These are phyloP conservation scores for Hypoxylon intermedium DNA, from an alignment of 495 filamentous ascomycete species.

Conservation along the genomic window DNA sequence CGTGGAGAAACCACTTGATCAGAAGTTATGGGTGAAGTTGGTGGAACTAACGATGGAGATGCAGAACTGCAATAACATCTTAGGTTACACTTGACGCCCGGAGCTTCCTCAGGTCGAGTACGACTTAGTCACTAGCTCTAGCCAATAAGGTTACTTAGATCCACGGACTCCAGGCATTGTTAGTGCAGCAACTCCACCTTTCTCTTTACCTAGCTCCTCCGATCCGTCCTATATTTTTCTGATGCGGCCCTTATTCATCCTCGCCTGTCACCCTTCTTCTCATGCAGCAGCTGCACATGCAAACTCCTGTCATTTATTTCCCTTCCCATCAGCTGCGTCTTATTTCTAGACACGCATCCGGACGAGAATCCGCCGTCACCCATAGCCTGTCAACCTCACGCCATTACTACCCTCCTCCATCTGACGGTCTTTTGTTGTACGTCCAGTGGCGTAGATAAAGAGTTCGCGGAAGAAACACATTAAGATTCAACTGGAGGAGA, in stretches of 20 bases:
- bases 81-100: constrained; percentile 1
- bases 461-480: constrained; percentile 17
- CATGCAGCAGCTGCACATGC: constrained; percentile 23
- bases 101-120: constrained; percentile 6
- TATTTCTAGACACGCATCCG: constrained; percentile 18
- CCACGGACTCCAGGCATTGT: constrained; percentile 12
- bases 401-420: constrained; percentile 12
- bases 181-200: constrained; percentile 10
- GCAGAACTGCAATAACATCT: background rate
- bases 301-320: constrained; percentile 12
- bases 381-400: constrained; percentile 6
- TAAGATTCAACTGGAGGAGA: constrained; percentile 8
- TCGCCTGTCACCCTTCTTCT: constrained; percentile 22
- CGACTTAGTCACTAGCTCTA: background rate
- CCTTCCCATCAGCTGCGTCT: background rate
- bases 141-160: constrained; percentile 36
- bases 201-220: constrained; percentile 17
- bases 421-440: constrained; percentile 2
- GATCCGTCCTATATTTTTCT: constrained; percentile 40
- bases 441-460: constrained; percentile 27
- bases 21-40: constrained; percentile 19
- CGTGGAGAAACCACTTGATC: constrained; percentile 16
- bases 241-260: constrained; percentile 32
- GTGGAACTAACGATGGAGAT: constrained; percentile 21
- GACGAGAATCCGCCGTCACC: constrained; percentile 12